Percentiles rank a stretch among this genome's conserved stretches.
Conservation (phyloP, 2,329 filamentous ascomycete genomes). For the Teratosphaeria zuluensis region DNA sequence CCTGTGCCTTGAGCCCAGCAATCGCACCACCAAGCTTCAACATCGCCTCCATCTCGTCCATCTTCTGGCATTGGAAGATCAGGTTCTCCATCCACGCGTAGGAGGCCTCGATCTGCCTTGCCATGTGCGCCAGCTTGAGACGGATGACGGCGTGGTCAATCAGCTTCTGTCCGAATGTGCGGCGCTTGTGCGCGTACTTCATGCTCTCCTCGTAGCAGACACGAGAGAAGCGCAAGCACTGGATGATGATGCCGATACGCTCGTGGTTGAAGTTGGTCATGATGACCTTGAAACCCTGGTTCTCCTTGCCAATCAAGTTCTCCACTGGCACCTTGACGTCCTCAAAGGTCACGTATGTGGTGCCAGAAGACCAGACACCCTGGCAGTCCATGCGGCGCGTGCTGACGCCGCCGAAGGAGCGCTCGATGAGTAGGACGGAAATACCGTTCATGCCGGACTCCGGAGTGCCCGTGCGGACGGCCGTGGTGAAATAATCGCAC, state of each 20-base stretch:
- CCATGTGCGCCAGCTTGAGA: slow-evolving; percentile 97
- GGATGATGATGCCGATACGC: slow-evolving; percentile 96
- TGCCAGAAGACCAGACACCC: slow-evolving; percentile 90
- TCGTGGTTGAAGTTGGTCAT: slow-evolving; percentile 99
- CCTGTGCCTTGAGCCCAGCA: slow-evolving; percentile 85
- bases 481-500: slow-evolving; percentile 88
- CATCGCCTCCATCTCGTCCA: slow-evolving; percentile 94
- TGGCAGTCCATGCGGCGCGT: slow-evolving; percentile 98
- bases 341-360: slow-evolving; percentile 96
- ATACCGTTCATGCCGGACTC: slow-evolving; percentile 80
- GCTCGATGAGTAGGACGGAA: slow-evolving; percentile 84
- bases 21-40: slow-evolving; percentile 90
- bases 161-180: slow-evolving; percentile 91
- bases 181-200: slow-evolving; percentile 95
- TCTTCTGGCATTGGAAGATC: slow-evolving; percentile 84
- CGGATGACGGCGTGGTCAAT: slow-evolving; percentile 96
- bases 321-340: slow-evolving; percentile 99
- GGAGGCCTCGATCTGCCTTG: slow-evolving; percentile 91
- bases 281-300: slow-evolving; percentile 96
- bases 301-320: slow-evolving; percentile 95
- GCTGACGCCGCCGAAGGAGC: slow-evolving; percentile 70
- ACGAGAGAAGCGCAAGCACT: slow-evolving; percentile 87
- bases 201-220: slow-evolving; percentile 96
- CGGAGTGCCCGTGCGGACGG: slow-evolving; percentile 67
- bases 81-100: slow-evolving; percentile 95